Evolutionary conservation across 2,329 filamentous ascomycete genomes (phyloP).

Genomic region (Aspergillus transmontanensis): DNA sequence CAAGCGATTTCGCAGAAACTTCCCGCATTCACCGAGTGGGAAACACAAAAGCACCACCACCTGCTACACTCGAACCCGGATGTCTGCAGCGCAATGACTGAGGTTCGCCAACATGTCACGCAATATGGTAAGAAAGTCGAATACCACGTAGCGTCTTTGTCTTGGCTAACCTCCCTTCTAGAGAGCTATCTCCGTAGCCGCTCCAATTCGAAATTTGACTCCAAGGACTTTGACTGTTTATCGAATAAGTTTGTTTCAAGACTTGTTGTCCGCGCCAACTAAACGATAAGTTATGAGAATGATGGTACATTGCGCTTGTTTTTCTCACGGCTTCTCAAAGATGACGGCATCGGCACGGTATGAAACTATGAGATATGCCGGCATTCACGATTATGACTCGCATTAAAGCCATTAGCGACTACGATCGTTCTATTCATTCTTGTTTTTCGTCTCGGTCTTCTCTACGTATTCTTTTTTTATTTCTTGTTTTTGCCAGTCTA

Average conservation of each 20-base stretch:
- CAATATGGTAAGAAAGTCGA: constrained; percentile 76
- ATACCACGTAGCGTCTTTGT: background rate
- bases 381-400: constrained; percentile 28
- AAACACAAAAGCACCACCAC: constrained; percentile 86
- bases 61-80: constrained; percentile 87
- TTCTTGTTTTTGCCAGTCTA: constrained; percentile 16
- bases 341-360: constrained; percentile 27
- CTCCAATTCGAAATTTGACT: constrained; percentile 79
- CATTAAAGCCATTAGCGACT: constrained; percentile 24
- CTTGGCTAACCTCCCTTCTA: constrained; percentile 53
- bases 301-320: constrained; percentile 10
- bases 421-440: constrained; percentile 25
- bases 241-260: constrained; percentile 98
- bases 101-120: constrained; percentile 87
- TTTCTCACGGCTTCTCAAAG: constrained; percentile 19
- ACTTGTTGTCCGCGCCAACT: constrained; percentile 93
- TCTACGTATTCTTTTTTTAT: constrained; percentile 11
- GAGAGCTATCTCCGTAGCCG: constrained; percentile 85
- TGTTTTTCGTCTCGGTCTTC: constrained; percentile 25
- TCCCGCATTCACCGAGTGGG: constrained; percentile 90
- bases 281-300: constrained; percentile 35
- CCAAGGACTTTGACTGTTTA: constrained; percentile 88
- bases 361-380: constrained; percentile 35
- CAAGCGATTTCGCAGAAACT: constrained; percentile 97
- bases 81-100: constrained; percentile 93